phyloP scores from a whole-genome alignment of 768 basidiomycete species.

The Megacollybia marginata region DNA sequence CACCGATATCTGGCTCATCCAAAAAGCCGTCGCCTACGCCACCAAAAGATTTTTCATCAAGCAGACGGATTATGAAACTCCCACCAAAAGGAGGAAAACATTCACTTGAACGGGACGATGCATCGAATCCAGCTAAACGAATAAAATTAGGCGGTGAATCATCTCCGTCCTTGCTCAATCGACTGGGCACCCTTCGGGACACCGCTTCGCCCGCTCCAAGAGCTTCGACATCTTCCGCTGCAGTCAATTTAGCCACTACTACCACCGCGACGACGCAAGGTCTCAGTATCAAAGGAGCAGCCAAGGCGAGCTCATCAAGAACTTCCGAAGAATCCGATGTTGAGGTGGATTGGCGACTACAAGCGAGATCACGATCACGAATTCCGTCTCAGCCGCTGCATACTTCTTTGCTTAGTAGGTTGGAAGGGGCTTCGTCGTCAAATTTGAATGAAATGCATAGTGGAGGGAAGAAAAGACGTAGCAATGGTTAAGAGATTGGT shows the following conservation, averaged over 20 bases:
- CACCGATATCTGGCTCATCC: too few species aligned
- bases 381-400: background rate
- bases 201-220: background rate
- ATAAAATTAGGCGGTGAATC: constrained; percentile 15
- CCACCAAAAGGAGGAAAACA: background rate
- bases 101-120: background rate
- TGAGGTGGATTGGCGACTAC: constrained; percentile 1
- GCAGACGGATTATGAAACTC: background rate
- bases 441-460: background rate
- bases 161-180: constrained; percentile 37
- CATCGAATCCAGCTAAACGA: background rate
- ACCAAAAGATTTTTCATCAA: too few species aligned
- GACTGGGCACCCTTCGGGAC: constrained; percentile 20
- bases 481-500: too few species aligned
- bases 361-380: constrained; percentile 1
- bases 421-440: background rate
- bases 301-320: constrained; percentile 13
- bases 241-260: too few species aligned
- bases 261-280: too few species aligned
- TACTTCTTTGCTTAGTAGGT: background rate
- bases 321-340: constrained; percentile 8
- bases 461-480: too few species aligned
- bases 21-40: too few species aligned
- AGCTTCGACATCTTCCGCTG: background rate
- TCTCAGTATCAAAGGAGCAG: constrained; percentile 50